These are phyloP conservation scores for Neofusicoccum laricinum DNA, from an alignment of 2,329 filamentous ascomycete species.

Conservation along the genomic window DNA sequence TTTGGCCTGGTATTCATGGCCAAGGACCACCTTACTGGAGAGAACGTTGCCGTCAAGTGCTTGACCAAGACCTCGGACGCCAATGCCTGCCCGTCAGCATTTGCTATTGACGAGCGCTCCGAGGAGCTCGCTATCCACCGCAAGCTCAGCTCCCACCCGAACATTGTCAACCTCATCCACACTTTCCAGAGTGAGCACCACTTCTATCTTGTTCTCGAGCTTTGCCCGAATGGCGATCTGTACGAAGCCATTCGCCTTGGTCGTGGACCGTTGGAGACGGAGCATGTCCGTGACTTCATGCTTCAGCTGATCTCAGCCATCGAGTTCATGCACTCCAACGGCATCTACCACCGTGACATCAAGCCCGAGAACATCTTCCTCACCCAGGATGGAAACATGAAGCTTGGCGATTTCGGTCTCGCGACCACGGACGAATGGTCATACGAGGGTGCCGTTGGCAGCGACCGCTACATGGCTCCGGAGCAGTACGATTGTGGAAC, in stretches of 20 bases:
- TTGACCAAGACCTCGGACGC: slow-evolving; percentile 76
- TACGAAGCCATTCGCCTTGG: slow-evolving; percentile 94
- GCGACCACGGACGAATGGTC: slow-evolving; percentile 89
- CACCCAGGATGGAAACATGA: slow-evolving; percentile 80
- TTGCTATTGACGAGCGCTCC: slow-evolving; percentile 77
- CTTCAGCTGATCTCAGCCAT: slow-evolving; percentile 87
- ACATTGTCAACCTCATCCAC: slow-evolving; percentile 89
- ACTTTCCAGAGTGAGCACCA: slow-evolving; percentile 92
- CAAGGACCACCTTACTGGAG: slow-evolving; percentile 70
- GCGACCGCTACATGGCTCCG: slow-evolving; percentile 98
- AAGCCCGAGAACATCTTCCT: slow-evolving; percentile 99
- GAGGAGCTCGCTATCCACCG: slow-evolving; percentile 79
- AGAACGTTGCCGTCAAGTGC: slow-evolving; percentile 93
- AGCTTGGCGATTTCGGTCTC: slow-evolving; percentile 93
- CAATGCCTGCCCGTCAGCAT: slow-evolving; percentile 57
- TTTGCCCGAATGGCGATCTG: slow-evolving; percentile 89
- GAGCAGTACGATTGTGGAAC: slow-evolving; percentile 92
- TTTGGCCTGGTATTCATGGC: slow-evolving; percentile 99
- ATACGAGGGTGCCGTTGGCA: slow-evolving; percentile 88
- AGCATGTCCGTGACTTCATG: slow-evolving; percentile 98
- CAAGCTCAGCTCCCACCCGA: slow-evolving; percentile 74
- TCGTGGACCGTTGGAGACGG: slow-evolving; percentile 86
- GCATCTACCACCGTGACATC: slow-evolving; percentile 95
- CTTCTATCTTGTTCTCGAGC: slow-evolving; percentile 89
- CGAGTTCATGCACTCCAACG: slow-evolving; percentile 84